These are phyloP conservation scores for Clarireedia sp. DNA, from an alignment of 2,329 filamentous ascomycete genomes.

Conservation along the genomic window DNA sequence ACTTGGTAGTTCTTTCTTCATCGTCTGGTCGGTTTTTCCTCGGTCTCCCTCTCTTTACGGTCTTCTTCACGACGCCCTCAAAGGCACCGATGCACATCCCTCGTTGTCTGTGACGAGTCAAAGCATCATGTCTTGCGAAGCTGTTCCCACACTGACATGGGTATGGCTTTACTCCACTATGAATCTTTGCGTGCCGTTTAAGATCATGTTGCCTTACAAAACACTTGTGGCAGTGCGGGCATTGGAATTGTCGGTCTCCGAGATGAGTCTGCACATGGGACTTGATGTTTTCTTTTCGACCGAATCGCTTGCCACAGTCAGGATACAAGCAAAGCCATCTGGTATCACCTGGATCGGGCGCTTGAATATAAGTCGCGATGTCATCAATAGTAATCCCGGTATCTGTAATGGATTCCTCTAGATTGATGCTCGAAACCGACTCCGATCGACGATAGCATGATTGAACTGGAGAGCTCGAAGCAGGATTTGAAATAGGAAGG, in stretches of 20 bases:
- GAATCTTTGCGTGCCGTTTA: constrained; percentile 95
- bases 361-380: constrained; percentile 65
- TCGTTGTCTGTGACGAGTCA: constrained; percentile 87
- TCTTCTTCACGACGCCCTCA: constrained; percentile 65
- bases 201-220: constrained; percentile 96
- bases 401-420: constrained; percentile 59
- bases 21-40: constrained; percentile 51
- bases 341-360: constrained; percentile 63
- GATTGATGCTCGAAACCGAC: constrained; percentile 52
- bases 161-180: constrained; percentile 92
- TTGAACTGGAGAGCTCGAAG: constrained; percentile 14
- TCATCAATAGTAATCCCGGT: constrained; percentile 86
- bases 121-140: constrained; percentile 89
- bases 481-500: constrained; percentile 12
- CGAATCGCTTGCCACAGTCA: constrained; percentile 81
- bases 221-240: constrained; percentile 86
- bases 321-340: constrained; percentile 74
- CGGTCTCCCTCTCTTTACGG: constrained; percentile 57
- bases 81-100: constrained; percentile 97
- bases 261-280: constrained; percentile 97
- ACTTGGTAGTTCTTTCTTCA: constrained; percentile 46
- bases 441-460: constrained; percentile 48
- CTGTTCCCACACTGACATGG: constrained; percentile 90
- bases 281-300: constrained; percentile 98
- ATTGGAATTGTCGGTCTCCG: constrained; percentile 90